Conservation (phyloP, 2,329 filamentous ascomycete species). For the Fusarium temperatum region DNA sequence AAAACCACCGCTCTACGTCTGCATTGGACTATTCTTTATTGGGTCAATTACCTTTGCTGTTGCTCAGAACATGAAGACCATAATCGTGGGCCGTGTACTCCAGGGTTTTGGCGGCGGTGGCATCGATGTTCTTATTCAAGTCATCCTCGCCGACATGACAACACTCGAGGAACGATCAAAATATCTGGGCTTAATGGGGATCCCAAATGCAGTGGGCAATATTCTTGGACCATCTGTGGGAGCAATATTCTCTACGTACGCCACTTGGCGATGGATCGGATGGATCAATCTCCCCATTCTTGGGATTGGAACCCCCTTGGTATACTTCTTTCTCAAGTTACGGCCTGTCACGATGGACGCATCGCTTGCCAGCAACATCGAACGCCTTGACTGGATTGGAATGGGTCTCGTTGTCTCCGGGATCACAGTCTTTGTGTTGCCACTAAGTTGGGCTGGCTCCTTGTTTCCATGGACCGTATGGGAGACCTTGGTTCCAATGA, state of each 20-base stretch:
- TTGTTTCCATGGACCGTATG: constrained; percentile 7
- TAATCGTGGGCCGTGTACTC: constrained; percentile 7
- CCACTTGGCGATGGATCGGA: constrained; percentile 16
- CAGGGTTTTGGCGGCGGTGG: constrained; percentile 15
- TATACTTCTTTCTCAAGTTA: constrained; percentile 14
- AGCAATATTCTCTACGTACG: not conserved
- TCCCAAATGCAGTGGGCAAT: constrained; percentile 6
- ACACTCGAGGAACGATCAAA: not conserved
- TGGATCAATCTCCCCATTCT: constrained; percentile 14
- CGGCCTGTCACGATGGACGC: not conserved
- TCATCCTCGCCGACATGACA: constrained; percentile 16
- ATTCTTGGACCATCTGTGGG: constrained; percentile 2
- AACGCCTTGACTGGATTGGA: constrained; percentile 16
- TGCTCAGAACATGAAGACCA: constrained; percentile 3
- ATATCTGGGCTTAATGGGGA: constrained; percentile 7
- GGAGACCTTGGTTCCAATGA: constrained; percentile 8
- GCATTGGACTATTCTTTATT: not conserved
- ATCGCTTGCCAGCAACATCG: not conserved
- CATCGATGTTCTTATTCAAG: constrained; percentile 6
- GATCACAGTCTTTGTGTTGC: constrained; percentile 1
- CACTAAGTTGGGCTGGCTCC: constrained; percentile 17
- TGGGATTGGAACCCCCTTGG: not conserved
- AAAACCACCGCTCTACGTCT: constrained; percentile 6
- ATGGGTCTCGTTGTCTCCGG: constrained; percentile 9
- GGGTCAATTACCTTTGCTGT: constrained; percentile 12